Evolutionary conservation across 1,284 basidiomycete species (phyloP), one percentile per base, ranked within the genome.

Genomic region (Cryptococcus sp.): DNA sequence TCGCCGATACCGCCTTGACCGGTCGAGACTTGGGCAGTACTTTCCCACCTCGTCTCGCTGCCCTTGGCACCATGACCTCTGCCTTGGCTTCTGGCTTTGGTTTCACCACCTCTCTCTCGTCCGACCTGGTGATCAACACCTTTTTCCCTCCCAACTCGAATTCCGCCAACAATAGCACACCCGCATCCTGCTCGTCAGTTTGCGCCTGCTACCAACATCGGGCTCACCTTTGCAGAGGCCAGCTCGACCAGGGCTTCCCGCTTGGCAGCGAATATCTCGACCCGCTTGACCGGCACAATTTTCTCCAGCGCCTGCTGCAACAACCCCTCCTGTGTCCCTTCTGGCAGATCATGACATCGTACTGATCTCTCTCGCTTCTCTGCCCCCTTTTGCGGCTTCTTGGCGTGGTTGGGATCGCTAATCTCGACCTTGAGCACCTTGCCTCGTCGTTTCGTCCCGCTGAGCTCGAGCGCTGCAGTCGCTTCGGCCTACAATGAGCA

Each of bases 251-350:
- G 73, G 2, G 90, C 92, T 65, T 91, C 83, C 16, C 77, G 74
- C 39, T 71, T 73, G 46, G 82, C 79, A 7, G 74, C 68, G 57
- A 88, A 85, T 1, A 93, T 77, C 62, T 91, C 87, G 0, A 94
- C 78, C 1, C 86, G 80, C 47, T 79, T 82, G 24, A 95, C 82
- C 0, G 75, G 70, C 0, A 80, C 80, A 38, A 85, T 70, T 71
- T 89, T 92, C 68, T 91, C 87, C 6, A 97, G 74, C 0, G 76
- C 75, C 75, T 97, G 92, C 62, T 97, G 92, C 21, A 97, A 70
- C 1, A 95, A 75, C 0, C 86, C 91, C 67, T 95, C 92, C 64
- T 93, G 87, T 1, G 82, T 79, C 11, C 74, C 78, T 3, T 78
- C 60, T 2, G 87, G 87, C n/a, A 97, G 76, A 41, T 84, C 83